phyloP scores from a whole-genome alignment of 306 rosid species.

The Prinsepia uniflora region DNA sequence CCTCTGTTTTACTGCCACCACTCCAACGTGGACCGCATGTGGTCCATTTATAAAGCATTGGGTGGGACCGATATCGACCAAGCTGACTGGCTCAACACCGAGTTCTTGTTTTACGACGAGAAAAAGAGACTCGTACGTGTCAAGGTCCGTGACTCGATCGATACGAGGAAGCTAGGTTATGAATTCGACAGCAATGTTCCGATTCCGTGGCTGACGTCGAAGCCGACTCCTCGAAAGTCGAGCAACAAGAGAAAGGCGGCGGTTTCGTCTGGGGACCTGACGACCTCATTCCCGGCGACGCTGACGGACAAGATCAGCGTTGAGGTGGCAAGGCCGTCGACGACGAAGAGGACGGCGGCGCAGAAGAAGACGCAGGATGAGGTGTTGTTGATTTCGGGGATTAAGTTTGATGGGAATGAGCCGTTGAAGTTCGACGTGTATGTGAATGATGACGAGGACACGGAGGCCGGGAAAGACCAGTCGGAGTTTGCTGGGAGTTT shows the following conservation, averaged over 20 bases:
- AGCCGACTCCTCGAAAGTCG: constrained; percentile 40
- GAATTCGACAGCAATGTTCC: constrained; percentile 50
- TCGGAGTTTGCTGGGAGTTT: constrained; percentile 26
- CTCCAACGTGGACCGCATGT: constrained; percentile 65
- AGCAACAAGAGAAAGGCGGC: constrained; percentile 8
- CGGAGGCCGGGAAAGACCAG: constrained; percentile 11
- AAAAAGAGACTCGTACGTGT: constrained; percentile 55
- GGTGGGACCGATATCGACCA: constrained; percentile 49
- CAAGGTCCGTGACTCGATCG: constrained; percentile 56
- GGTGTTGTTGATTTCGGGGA: constrained; percentile 40
- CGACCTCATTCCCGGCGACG: constrained; percentile 2
- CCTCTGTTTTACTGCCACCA: constrained; percentile 68
- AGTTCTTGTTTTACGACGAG: constrained; percentile 67
- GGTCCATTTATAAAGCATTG: constrained; percentile 62
- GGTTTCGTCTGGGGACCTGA: neutral
- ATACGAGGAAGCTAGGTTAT: constrained; percentile 48
- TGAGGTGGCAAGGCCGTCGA: constrained; percentile 33
- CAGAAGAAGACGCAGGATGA: constrained; percentile 53
- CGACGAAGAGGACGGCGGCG: constrained; percentile 36
- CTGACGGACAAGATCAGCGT: neutral
- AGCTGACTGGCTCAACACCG: constrained; percentile 58
- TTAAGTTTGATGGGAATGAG: constrained; percentile 5
- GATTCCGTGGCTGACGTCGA: constrained; percentile 54
- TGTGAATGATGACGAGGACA: constrained; percentile 20
- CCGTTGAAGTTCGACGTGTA: constrained; percentile 24